Evolutionary conservation across 225 moss, liverwort and hornwort genomes (phyloP).

Genomic region (Polytrichum commune): DNA sequence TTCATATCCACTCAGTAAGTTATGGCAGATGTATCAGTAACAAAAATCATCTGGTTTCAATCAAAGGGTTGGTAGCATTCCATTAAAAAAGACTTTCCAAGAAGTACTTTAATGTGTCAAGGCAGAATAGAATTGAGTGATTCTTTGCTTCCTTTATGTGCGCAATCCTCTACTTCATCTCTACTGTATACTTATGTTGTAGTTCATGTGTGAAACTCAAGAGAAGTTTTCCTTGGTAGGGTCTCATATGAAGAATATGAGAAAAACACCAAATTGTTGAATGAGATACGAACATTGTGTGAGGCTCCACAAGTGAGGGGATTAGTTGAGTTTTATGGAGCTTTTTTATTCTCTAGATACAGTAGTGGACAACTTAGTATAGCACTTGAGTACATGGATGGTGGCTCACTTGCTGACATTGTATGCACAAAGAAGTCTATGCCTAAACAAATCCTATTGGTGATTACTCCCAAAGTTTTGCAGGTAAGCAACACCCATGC

Average conservation of each 20-base stretch:
- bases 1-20: no score
- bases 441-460: constrained; percentile 93
- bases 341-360: constrained; percentile 97
- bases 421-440: constrained; percentile 95
- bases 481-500: constrained; percentile 35
- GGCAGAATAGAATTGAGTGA: no score
- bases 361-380: constrained; percentile 99
- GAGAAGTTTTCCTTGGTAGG: constrained; percentile 2
- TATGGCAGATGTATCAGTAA: no score
- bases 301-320: constrained; percentile 92
- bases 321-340: constrained; percentile 98
- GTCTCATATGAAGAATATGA: no score
- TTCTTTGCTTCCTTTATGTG: no score
- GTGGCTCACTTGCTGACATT: constrained; percentile 95
- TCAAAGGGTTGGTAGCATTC: no score
- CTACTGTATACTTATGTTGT: no score
- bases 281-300: constrained; percentile 95
- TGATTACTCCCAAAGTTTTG: constrained; percentile 90
- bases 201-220: constrained; percentile 1
- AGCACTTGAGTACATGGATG: constrained; percentile 99
- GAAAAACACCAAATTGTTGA: constrained; percentile 92
- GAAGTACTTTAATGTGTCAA: no score
- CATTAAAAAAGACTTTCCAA: no score
- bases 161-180: no score
- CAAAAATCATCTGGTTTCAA: no score